phyloP scores from a whole-genome alignment of 768 basidiomycete genomes.

The Kwoniella pini region DNA sequence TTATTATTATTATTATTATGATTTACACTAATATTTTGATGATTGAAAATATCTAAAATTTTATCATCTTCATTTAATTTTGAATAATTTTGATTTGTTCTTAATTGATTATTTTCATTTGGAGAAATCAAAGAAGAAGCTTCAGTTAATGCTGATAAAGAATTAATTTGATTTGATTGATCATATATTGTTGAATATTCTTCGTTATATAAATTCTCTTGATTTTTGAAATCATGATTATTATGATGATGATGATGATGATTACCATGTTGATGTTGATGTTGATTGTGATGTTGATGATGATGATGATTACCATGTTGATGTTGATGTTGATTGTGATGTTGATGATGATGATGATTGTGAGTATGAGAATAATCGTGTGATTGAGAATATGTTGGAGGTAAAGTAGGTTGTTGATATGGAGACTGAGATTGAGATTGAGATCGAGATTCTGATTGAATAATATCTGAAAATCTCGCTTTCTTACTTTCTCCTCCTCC shows the following conservation, averaged over 20 bases:
- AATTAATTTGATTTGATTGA: neutral
- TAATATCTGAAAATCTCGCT: neutral
- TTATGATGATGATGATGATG: constrained; percentile 1
- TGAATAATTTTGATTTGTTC: neutral
- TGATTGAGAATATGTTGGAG: neutral
- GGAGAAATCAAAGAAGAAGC: constrained; percentile 2
- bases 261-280: neutral
- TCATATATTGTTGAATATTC: neutral
- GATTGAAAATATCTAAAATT: neutral
- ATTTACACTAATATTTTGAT: neutral
- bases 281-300: neutral
- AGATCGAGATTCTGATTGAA: neutral
- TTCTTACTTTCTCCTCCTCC: neutral
- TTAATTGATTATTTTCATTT: neutral
- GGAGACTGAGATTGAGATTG: neutral
- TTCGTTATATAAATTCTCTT: neutral
- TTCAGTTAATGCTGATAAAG: constrained; percentile 9
- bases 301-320: neutral
- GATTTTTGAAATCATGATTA: neutral
- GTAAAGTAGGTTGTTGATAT: neutral
- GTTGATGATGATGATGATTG: neutral
- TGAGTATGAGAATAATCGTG: neutral
- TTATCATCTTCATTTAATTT: neutral
- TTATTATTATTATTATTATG: neutral
- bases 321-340: neutral